Evolutionary conservation across 805 yeast genomes (phyloP), one percentile per base, ranked within the genome.

Genomic region (Lipomyces lipofer): DNA sequence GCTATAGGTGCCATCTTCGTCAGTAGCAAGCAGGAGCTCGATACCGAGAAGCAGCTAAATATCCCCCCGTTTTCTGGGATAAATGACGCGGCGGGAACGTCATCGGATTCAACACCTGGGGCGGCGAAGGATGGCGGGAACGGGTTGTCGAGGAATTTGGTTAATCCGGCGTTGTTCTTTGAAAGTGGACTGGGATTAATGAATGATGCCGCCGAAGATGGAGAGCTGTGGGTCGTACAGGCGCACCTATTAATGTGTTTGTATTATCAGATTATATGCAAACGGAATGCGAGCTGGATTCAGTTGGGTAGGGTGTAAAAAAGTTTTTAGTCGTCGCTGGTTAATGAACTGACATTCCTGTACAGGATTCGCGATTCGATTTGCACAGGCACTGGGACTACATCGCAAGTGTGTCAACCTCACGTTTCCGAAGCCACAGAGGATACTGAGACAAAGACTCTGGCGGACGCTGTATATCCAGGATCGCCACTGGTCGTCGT

Each of bases 321-420:
- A 10, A 21, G 12, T 36, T 30, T 6, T 21, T 19, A 6, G 6
- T 15, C 7, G 24, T 8, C 27, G 3, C 3, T 28, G 27, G 9
- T 12, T 29, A 8, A 25, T 43, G 19, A 35, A 6, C 30, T 7
- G 8, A 12, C 32, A 2, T 13, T 38, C 13, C 12, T 28, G 33
- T 36, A 27, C 21, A 52, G 58, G 60, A 5, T 58, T 61, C 15
- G 75, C 79, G 0, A 74, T 77, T n/a, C 66, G 78, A 24, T 68
- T 73, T 63, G 79, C 78, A 0, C 78, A 75, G 61, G 69, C 77
- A 0, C 62, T 76, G 27, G 80, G 80, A 0, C 52, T 77, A 40
- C 63, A 63, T 28, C 46, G 64, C n/a, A 64, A 66, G 47, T 63
- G 68, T 60, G 66, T 65, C 42, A 66, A 63, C 48, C 47, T 63